Evolutionary conservation across 2,329 filamentous ascomycete species (phyloP).

Genomic region (Pseudocercospora crystallina): DNA sequence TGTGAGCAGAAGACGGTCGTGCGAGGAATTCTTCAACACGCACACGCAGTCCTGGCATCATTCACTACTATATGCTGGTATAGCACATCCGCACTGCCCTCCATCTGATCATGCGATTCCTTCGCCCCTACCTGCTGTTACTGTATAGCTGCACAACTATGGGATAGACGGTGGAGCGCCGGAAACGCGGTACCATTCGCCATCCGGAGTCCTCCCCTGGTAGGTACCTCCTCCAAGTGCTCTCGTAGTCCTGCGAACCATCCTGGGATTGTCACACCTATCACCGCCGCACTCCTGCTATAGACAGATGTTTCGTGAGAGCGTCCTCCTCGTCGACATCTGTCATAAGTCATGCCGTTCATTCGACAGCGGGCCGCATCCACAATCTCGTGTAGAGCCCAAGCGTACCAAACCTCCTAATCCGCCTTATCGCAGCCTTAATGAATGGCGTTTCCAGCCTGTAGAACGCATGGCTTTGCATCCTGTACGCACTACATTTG

Average conservation of each 20-base stretch:
- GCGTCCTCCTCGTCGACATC: no score
- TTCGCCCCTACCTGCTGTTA: no score
- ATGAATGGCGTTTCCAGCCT: conserved; percentile 1
- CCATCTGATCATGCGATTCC: no score
- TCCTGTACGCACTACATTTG: background rate
- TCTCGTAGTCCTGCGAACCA: background rate
- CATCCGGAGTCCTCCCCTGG: background rate
- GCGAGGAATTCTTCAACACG: no score
- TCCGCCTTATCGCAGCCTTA: conserved; percentile 5
- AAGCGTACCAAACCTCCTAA: conserved; percentile 13
- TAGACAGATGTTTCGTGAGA: background rate
- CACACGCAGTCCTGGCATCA: no score
- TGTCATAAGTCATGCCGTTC: no score
- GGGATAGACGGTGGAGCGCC: conserved; percentile 2
- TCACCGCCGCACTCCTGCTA: background rate
- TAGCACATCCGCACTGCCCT: no score
- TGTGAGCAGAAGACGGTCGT: no score
- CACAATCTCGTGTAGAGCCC: conserved; percentile 10
- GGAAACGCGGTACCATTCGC: background rate
- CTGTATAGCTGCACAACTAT: conserved; percentile 5
- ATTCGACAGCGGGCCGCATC: conserved; percentile 5
- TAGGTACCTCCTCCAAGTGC: background rate
- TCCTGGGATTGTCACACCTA: background rate
- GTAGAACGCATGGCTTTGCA: conserved; percentile 6
- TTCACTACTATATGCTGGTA: no score